Evolutionary conservation across 805 yeast species (phyloP).

Genomic region (Metschnikowia henanensis): DNA sequence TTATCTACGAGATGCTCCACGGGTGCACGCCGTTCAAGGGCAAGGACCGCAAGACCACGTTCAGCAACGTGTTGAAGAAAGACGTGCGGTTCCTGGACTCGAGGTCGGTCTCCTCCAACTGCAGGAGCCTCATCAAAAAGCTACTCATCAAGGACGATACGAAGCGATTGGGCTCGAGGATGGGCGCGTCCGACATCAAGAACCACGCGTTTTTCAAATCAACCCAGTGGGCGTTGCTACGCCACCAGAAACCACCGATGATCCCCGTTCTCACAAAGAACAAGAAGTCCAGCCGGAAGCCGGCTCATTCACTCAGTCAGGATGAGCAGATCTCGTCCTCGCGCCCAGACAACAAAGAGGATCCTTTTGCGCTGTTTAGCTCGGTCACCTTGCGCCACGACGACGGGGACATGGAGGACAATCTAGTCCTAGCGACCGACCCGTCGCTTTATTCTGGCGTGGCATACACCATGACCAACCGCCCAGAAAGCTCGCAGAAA

Average conservation of each 20-base stretch:
- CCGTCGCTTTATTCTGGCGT: conserved; percentile 48
- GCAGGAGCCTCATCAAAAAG: conserved; percentile 79
- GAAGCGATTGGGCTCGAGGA: conserved; percentile 84
- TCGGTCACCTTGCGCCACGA: conserved; percentile 84
- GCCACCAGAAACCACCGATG: conserved; percentile 95
- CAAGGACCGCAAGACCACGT: conserved; percentile 81
- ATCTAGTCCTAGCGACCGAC: conserved; percentile 47
- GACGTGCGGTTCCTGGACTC: conserved; percentile 80
- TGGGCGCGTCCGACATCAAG: conserved; percentile 95
- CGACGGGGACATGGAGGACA: conserved; percentile 43
- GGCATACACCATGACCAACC: conserved; percentile 51
- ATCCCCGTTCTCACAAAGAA: conserved; percentile 69
- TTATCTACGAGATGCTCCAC: conserved; percentile 90
- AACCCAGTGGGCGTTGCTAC: conserved; percentile 91
- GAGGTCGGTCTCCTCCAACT: conserved; percentile 65
- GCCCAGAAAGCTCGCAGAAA: conserved; percentile 17
- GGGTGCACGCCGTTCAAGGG: conserved; percentile 99
- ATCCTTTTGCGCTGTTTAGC: conserved; percentile 83
- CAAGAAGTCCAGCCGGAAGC: conserved; percentile 18
- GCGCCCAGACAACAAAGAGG: conserved; percentile 37
- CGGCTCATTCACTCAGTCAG: conserved; percentile 34
- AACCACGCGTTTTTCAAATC: conserved; percentile 88
- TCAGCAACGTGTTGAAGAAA: conserved; percentile 79
- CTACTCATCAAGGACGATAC: conserved; percentile 85
- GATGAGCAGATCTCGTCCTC: conserved; percentile 11